Evolutionary conservation across 1,284 basidiomycete species (phyloP).

Genomic region (Apiotrichum mycotoxinovorans): DNA sequence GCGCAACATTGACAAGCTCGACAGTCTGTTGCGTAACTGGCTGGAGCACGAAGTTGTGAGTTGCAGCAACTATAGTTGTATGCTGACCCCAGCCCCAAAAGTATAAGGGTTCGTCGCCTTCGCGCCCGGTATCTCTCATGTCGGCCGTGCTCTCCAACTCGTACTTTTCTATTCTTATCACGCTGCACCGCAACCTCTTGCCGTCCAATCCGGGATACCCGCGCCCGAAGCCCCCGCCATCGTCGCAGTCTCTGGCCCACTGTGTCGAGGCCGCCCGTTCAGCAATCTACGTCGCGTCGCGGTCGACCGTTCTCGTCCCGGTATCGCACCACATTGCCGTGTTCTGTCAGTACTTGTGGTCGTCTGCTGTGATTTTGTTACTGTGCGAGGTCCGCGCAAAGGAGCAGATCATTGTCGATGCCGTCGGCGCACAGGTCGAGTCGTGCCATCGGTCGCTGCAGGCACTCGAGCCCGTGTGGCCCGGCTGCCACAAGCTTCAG

Average conservation of each 20-base stretch:
- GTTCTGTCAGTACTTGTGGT: slow-evolving; percentile 86
- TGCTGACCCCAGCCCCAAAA: slow-evolving; percentile 56
- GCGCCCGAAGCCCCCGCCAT: slow-evolving; percentile 41
- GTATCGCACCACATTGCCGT: slow-evolving; percentile 84
- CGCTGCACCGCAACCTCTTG: slow-evolving; percentile 81
- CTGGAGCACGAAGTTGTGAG: slow-evolving; percentile 59
- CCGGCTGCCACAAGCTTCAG: slow-evolving; percentile 78
- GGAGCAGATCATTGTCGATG: slow-evolving; percentile 62
- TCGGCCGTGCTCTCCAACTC: slow-evolving; percentile 82
- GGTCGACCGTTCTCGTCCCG: slow-evolving; percentile 77
- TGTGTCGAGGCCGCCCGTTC: slow-evolving; percentile 48
- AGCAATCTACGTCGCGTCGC: slow-evolving; percentile 72
- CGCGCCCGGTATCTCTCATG: slow-evolving; percentile 54
- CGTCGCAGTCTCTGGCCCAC: slow-evolving; percentile 42
- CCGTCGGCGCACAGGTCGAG: slow-evolving; percentile 77
- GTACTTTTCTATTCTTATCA: slow-evolving; percentile 82
- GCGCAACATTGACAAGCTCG: slow-evolving; percentile 68
- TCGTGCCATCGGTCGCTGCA: slow-evolving; percentile 67
- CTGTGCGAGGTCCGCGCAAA: slow-evolving; percentile 78
- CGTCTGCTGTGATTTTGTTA: slow-evolving; percentile 79
- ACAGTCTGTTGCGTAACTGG: slow-evolving; percentile 72
- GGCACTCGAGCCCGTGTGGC: slow-evolving; percentile 82
- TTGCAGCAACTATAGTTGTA: neutral
- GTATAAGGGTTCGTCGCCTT: slow-evolving; percentile 54
- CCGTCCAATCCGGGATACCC: slow-evolving; percentile 45